Base-by-base conservation (phyloP, 2,329 filamentous ascomycete genomes). In the Venturia effusa region DNA sequence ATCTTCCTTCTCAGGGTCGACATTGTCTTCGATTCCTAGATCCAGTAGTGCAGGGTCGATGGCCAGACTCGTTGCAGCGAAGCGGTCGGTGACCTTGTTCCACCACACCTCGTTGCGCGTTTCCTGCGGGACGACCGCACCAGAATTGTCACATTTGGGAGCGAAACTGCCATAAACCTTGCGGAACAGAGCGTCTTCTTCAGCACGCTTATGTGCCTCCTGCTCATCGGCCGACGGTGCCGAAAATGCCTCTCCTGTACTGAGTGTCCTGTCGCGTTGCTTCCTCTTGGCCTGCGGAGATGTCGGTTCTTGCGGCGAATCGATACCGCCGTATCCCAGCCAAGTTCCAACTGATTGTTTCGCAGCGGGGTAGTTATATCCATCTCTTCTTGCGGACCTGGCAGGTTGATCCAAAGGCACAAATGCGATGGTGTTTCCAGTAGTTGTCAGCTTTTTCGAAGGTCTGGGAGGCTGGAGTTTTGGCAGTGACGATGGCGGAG, bases 91-190 rank as follows among this genome's bases (percentile, higher is more conserved):
- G 61, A 83, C 78, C 66, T 84, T 84, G 71, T 90, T 85, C 88
- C 89, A 93, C 88, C 89, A 92, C 60, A 92, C 69, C 64, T 84
- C 83, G 62, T 85, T 84, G 65, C 89, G 84, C 61, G 85, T 80
- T 40, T 84, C 84, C 1, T 86, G 84, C 0, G 89, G 84, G 3
- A 91, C 79, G 64, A 92, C 79, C 6, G 89, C 87, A 15, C 82
- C 84, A 3, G 88, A 82, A 70, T 92, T 86, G 72, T 93, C 89
- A 68, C 84, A 87, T 61, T 83, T 85, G 0, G 89, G 89, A 6
- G 89, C 89, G 72, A 92, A 93, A 70, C 87, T 89, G 0, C 88
- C 91, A 73, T 92, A 93, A 1, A 87, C 89, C 63, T 87, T 85
- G 37, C 88, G 83, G 71, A 92, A 93, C 11, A 92, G 77, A 0